Percentiles rank a stretch among this genome's conserved stretches.
Evolutionary conservation across 257 asterid genomes (phyloP).

Genomic region (Solanum phureja): DNA sequence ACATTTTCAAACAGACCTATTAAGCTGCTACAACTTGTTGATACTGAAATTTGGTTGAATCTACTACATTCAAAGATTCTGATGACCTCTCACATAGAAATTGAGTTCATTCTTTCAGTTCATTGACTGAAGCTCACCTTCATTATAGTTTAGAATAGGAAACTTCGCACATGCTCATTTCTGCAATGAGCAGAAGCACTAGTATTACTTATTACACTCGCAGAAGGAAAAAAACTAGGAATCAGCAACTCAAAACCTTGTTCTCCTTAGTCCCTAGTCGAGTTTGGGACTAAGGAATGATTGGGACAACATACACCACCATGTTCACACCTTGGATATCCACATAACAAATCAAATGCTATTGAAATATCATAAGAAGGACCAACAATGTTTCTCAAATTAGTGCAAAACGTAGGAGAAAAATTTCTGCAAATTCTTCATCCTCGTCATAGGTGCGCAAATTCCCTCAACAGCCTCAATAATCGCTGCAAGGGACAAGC

Average conservation of each 20-base stretch:
- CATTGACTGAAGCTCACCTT: not conserved
- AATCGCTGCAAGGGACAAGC: not conserved
- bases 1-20: not conserved
- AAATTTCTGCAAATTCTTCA: not conserved
- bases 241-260: not conserved
- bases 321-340: not conserved
- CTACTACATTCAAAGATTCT: not conserved
- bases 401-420: not conserved
- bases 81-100: not conserved
- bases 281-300: not conserved
- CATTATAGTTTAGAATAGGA: not conserved
- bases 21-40: not conserved
- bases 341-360: not conserved
- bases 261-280: not conserved
- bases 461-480: not conserved
- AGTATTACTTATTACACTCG: not conserved
- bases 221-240: not conserved
- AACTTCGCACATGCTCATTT: not conserved
- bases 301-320: not conserved
- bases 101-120: not conserved
- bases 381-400: not conserved
- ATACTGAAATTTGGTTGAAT: not conserved
- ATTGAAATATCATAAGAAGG: not conserved
- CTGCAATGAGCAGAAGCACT: not conserved
- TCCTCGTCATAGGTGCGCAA: not conserved